These are phyloP conservation scores for Polytolypa hystricis DNA, from an alignment of 2,329 filamentous ascomycete genomes.

Conservation along the genomic window DNA sequence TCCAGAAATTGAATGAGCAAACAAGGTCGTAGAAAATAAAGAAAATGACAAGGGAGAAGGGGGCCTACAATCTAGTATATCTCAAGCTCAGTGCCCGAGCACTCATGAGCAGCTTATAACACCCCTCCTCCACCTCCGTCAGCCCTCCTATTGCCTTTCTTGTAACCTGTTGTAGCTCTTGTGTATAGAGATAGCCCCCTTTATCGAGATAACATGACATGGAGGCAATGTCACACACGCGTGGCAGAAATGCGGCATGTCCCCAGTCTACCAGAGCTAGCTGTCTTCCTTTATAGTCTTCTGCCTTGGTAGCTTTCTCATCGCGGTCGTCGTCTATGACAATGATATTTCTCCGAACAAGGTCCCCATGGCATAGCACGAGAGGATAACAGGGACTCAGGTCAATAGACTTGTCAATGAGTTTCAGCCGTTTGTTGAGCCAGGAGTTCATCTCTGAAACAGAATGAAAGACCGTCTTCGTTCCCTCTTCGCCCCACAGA, in stretches of 20 bases:
- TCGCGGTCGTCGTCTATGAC: conserved; percentile 15
- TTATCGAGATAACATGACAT: conserved; percentile 6
- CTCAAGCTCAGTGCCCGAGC: background rate
- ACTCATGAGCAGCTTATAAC: background rate
- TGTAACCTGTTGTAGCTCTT: background rate
- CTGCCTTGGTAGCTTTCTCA: no score
- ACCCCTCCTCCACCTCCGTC: background rate
- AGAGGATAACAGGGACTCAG: conserved; percentile 15
- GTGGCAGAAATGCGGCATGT: conserved; percentile 16
- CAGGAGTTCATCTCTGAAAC: conserved; percentile 9
- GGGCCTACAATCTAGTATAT: no score
- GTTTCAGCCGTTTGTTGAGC: conserved; percentile 9
- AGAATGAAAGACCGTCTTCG: conserved; percentile 8
- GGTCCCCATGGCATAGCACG: conserved; percentile 18
- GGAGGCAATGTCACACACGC: conserved; percentile 15
- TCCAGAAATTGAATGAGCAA: no score
- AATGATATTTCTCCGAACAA: conserved; percentile 19
- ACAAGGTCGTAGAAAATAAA: no score
- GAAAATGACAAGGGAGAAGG: no score
- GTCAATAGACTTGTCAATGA: conserved; percentile 14
- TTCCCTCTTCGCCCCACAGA: conserved; percentile 15
- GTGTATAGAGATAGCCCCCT: background rate
- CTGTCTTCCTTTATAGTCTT: no score
- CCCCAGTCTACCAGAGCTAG: conserved; percentile 19
- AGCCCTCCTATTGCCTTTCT: background rate